These are phyloP conservation scores for Candida verbasci DNA, from an alignment of 805 yeast genomes.

Conservation along the genomic window DNA sequence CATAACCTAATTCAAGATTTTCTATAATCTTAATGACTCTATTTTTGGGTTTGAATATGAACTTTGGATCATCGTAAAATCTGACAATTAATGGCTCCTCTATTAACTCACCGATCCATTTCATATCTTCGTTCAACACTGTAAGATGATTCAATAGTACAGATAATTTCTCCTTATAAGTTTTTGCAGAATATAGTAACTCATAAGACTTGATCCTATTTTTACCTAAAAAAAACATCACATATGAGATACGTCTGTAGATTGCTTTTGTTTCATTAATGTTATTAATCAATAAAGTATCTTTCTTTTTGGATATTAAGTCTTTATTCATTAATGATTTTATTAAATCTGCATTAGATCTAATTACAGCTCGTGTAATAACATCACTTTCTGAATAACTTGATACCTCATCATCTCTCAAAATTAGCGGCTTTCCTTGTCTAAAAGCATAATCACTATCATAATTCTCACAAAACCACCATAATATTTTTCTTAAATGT, in stretches of 20 bases:
- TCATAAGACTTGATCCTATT: constrained; percentile 4
- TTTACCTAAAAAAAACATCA: constrained; percentile 1
- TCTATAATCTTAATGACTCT: neutral
- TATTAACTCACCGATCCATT: constrained; percentile 14
- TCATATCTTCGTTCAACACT: constrained; percentile 26
- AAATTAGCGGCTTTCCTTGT: constrained; percentile 35
- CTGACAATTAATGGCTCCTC: constrained; percentile 19
- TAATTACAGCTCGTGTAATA: neutral
- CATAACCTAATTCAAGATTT: constrained; percentile 7
- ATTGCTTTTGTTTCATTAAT: constrained; percentile 5
- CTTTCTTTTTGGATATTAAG: neutral
- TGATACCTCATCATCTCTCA: constrained; percentile 28
- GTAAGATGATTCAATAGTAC: constrained; percentile 10
- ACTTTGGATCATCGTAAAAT: constrained; percentile 30
- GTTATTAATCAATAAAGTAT: constrained; percentile 1
- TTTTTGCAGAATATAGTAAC: neutral
- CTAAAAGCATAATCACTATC: constrained; percentile 37
- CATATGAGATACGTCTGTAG: constrained; percentile 3
- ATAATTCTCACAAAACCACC: constrained; percentile 35
- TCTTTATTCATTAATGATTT: constrained; percentile 1
- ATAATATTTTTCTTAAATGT: constrained; percentile 20
- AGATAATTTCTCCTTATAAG: constrained; percentile 3
- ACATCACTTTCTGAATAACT: constrained; percentile 18
- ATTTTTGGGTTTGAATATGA: constrained; percentile 10
- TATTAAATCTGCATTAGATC: constrained; percentile 1